A percentile compares a stretch with the other conserved stretches of the same genome.
Conservation (phyloP, 306 rosid genomes). For the Inga leiocalycina region DNA sequence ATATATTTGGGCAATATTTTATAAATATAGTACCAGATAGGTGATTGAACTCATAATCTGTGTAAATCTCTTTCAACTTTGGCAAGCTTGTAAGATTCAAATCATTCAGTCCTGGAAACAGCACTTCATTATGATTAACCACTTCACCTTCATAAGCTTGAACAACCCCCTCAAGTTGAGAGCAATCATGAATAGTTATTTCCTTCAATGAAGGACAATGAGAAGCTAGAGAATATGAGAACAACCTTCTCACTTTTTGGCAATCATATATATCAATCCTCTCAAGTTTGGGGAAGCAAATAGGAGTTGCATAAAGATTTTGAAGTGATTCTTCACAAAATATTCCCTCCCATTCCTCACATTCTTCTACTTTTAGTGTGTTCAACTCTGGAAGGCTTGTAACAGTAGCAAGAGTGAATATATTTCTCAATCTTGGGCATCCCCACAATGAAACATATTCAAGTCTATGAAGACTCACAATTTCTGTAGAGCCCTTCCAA, state of each 20-base stretch:
- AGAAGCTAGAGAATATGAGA: not conserved
- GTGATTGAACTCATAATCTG: not conserved
- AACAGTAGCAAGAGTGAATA: not conserved
- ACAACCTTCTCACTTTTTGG: not conserved
- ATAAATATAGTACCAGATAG: not conserved
- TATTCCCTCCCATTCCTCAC: not conserved
- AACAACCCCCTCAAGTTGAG: too few species aligned
- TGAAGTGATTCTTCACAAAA: not conserved
- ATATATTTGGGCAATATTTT: too few species aligned
- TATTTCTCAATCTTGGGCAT: not conserved
- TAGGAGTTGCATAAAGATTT: not conserved
- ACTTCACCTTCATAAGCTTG: too few species aligned
- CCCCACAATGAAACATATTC: not conserved
- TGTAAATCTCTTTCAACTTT: not conserved
- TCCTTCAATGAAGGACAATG: not conserved
- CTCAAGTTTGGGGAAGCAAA: not conserved
- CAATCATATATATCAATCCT: fast-evolving
- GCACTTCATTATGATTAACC: too few species aligned
- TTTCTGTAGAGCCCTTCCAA: not conserved
- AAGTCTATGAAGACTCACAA: too few species aligned
- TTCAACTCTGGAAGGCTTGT: not conserved
- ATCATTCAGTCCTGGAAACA: not conserved
- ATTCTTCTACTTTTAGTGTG: not conserved
- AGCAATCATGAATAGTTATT: not conserved
- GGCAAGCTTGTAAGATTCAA: not conserved